These are phyloP conservation scores for Ceratobasidium papillatum DNA, from an alignment of 1,284 basidiomycete species.

Conservation along the genomic window DNA sequence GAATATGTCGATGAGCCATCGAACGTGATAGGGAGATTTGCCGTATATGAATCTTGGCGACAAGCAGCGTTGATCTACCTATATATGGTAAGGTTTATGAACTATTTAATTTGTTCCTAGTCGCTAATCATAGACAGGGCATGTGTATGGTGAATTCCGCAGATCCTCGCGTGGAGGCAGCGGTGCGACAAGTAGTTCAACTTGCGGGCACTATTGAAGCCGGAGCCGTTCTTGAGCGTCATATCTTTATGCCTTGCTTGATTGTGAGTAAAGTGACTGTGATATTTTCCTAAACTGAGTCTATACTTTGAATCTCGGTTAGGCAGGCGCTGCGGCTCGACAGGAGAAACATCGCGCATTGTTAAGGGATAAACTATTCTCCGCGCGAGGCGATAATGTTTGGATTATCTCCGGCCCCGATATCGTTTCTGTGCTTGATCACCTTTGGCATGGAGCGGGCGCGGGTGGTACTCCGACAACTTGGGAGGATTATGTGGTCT, in stretches of 20 bases:
- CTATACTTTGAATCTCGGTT: no score
- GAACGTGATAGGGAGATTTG: background rate
- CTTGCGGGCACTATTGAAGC: background rate
- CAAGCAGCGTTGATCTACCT: conserved; percentile 14
- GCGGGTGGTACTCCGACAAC: background rate
- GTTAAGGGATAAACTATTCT: background rate
- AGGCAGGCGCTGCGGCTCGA: conserved; percentile 5
- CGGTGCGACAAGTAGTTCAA: conserved; percentile 11
- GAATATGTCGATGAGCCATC: background rate
- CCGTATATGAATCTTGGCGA: conserved; percentile 18
- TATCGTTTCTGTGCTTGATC: background rate
- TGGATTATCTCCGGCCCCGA: background rate
- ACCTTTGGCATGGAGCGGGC: background rate
- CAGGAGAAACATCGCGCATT: background rate
- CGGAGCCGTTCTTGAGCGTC: background rate
- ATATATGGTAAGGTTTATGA: conserved; percentile 1
- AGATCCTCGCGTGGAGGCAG: conserved; percentile 11
- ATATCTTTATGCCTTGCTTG: background rate
- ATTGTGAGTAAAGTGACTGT: no score
- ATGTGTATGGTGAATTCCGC: conserved; percentile 20
- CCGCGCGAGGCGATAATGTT: background rate
- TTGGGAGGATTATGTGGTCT: conserved; percentile 8
- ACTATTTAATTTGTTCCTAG: background rate
- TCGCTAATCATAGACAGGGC: background rate
- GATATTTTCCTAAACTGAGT: no score